Percentiles rank a stretch among this genome's conserved stretches.
Evolutionary conservation across 768 basidiomycete species (phyloP).

Genomic region (Suillus americanus): DNA sequence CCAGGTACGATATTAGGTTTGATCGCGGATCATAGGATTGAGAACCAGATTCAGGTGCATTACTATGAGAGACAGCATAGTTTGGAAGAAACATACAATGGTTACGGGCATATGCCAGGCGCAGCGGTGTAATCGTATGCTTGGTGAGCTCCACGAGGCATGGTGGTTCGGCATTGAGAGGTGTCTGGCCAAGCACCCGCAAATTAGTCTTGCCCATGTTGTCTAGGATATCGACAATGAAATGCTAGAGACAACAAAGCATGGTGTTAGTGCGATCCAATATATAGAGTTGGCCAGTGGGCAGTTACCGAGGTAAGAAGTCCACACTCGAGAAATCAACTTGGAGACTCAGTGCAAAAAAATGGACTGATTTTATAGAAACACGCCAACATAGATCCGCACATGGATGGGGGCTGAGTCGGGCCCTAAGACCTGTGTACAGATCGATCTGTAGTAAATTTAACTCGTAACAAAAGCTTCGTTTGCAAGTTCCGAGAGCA

Average conservation of each 20-base stretch:
- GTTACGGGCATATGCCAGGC: constrained; percentile 70
- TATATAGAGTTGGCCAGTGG: neutral
- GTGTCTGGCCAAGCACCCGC: constrained; percentile 33
- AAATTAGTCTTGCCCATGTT: constrained; percentile 24
- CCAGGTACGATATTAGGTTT: constrained; percentile 24
- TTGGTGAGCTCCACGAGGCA: constrained; percentile 52
- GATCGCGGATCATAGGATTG: neutral
- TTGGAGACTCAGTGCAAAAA: neutral
- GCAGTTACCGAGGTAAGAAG: neutral
- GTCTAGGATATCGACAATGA: neutral
- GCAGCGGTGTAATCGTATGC: constrained; percentile 53
- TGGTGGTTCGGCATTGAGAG: constrained; percentile 72
- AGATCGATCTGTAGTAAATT: neutral
- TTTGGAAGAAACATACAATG: constrained; percentile 55
- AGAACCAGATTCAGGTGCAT: constrained; percentile 1
- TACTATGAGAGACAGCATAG: neutral
- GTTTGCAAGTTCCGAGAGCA: neutral
- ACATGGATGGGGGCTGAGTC: neutral
- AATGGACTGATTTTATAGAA: neutral
- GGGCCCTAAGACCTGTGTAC: neutral
- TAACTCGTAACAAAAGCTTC: neutral
- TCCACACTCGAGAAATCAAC: neutral
- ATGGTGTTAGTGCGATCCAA: neutral
- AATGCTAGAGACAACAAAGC: neutral
- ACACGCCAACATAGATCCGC: neutral